Base-by-base conservation (phyloP, 2,329 filamentous ascomycete species). In the Paraconiothyrium sp. region DNA sequence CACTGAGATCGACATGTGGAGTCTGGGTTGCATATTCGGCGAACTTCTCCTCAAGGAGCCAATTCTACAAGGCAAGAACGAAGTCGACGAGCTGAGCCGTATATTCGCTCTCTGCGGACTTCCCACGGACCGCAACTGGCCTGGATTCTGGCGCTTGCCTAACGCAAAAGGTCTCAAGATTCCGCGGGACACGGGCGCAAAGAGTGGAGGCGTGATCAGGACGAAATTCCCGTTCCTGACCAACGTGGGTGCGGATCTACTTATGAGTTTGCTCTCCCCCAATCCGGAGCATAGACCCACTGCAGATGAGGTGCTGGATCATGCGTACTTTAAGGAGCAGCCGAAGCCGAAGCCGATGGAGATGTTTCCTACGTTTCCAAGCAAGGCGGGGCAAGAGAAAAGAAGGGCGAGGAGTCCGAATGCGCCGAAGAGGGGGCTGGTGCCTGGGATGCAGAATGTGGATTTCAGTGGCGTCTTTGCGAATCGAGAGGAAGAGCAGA, bases 341-440 rank as follows among this genome's bases (percentile, higher is more conserved):
- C 95, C 95, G 0, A 91, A 91, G 63, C 92, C 94, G 1, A 98
- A 98, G 81, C 89, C 90, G 8, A 91, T 92, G 75, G 91, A 90
- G 71, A 90, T 99, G 89, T 98, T 99, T 75, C 95, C 95, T 2
- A 98, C 95, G 0, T 99, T 98, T 76, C 95, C 95, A 0, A 95
- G 92, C 71, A 97, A 97, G 79, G 95, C 95, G 0, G 93, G 93
- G 1, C 91, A 95, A 83, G 95, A 99, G 83, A 90, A 89, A 73
- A 84, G 93, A 66, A 84, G 87, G 41, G 84, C 87, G 62, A 88
- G 89, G 62, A 94, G 90, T 65, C 95, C 95, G 0, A 90, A 93
- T 77, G 95, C 95, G 7, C 95, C 95, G 0, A 87, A 86, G 43
- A 84, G 94, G 35, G 94, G 93, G 0, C 88, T 91, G 54, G 87